Conservation (phyloP, 768 basidiomycete species). For the Mrakia hoshinonis region DNA sequence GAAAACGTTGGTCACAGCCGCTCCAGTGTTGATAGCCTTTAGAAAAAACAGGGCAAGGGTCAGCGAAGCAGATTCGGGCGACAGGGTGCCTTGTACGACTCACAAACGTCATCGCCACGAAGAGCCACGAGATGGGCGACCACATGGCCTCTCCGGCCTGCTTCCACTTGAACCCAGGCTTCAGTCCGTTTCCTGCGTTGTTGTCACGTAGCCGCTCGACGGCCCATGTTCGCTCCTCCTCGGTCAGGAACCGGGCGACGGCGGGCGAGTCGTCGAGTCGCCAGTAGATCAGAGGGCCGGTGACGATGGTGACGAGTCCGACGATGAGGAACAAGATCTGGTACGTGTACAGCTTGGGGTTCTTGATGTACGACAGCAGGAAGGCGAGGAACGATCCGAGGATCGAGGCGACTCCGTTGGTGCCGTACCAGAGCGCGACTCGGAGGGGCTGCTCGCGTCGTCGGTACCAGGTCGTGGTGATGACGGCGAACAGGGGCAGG, state of each 20-base stretch:
- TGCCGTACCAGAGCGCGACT: slow-evolving; percentile 42
- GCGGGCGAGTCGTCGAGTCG: slow-evolving; percentile 12
- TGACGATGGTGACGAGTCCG: slow-evolving; percentile 44
- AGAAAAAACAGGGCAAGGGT: neutral
- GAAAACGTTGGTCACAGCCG: slow-evolving; percentile 25
- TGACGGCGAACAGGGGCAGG: slow-evolving; percentile 41
- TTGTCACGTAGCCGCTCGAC: slow-evolving; percentile 35
- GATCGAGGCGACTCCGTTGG: slow-evolving; percentile 43
- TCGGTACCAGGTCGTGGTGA: slow-evolving; percentile 36
- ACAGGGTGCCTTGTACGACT: slow-evolving; percentile 20
- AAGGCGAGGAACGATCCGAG: neutral
- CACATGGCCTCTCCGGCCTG: slow-evolving; percentile 24
- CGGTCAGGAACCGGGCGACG: slow-evolving; percentile 31
- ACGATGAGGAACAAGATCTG: slow-evolving; percentile 48
- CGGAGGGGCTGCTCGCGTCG: slow-evolving; percentile 34
- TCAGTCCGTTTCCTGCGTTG: slow-evolving; percentile 19
- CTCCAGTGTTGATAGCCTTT: too few relatives aligned
- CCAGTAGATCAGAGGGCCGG: slow-evolving; percentile 29
- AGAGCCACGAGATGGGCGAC: slow-evolving; percentile 28
- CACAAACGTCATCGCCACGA: slow-evolving; percentile 25
- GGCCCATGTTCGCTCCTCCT: slow-evolving; percentile 32
- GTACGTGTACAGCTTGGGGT: slow-evolving; percentile 40
- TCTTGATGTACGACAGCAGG: neutral
- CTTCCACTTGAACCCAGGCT: slow-evolving; percentile 30
- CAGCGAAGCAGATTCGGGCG: neutral